phyloP scores from a whole-genome alignment of 1,284 basidiomycete genomes.

The Microbotryomycetes sp. region DNA sequence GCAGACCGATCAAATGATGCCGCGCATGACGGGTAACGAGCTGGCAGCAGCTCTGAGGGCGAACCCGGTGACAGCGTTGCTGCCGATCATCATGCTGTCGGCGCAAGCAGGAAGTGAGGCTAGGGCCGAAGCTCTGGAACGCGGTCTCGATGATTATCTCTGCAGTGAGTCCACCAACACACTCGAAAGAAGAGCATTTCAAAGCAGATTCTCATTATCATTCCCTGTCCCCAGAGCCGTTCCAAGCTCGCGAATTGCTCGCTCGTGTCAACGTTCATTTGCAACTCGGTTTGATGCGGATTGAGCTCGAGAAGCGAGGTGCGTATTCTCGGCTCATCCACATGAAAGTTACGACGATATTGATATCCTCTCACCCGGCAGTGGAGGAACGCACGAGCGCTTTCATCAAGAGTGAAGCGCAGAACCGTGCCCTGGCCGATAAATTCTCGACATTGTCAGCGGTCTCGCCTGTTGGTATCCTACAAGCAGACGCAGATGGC shows the following conservation, averaged over 20 bases:
- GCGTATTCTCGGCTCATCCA: no score
- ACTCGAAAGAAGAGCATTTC: neutral
- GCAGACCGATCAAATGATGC: constrained; percentile 24
- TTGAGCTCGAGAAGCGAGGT: constrained; percentile 33
- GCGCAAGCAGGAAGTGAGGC: constrained; percentile 38
- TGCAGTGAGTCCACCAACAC: neutral
- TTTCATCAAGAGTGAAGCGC: constrained; percentile 33
- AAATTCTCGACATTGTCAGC: constrained; percentile 35
- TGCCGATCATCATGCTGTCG: constrained; percentile 37
- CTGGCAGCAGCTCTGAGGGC: constrained; percentile 31
- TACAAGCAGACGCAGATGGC: constrained; percentile 26
- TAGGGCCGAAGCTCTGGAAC: constrained; percentile 35
- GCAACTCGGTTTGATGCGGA: constrained; percentile 36
- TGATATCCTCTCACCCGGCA: neutral
- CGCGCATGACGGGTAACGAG: constrained; percentile 30
- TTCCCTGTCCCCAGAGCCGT: constrained; percentile 31
- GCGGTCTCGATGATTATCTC: constrained; percentile 37
- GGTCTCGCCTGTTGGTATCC: constrained; percentile 37
- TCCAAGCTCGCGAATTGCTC: constrained; percentile 37
- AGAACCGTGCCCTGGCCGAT: constrained; percentile 32
- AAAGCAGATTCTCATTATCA: neutral
- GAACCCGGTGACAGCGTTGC: constrained; percentile 22
- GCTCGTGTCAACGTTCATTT: constrained; percentile 36
- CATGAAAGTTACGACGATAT: no score
- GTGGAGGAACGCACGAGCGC: constrained; percentile 36